Evolutionary conservation across 202 grass and related monocot species (phyloP), one percentile per base, ranked within the genome.

Genomic region (Musa balbisiana): DNA sequence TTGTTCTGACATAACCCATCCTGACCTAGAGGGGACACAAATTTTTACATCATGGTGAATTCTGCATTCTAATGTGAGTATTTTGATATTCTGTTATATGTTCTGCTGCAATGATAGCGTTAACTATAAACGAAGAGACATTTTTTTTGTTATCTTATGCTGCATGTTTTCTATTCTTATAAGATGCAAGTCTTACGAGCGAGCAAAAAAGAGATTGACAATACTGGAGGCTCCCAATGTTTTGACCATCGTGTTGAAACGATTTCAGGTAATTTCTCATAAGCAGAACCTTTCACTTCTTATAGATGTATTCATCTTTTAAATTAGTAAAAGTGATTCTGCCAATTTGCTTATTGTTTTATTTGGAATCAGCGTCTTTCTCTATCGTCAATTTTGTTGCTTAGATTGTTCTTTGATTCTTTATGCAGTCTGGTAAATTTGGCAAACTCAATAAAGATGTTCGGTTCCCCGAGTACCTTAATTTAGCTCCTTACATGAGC

Each of bases 181-280:
- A 84, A 98, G 94, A 81, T 98, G 94, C 69, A 93, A 89, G 15
- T 93, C 90, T 5, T 93, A 93, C 79, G 86, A 93, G 60, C 88
- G 87, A 79, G 94, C 90, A 58, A 89, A 73, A 85, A 98, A 98
- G 87, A 91, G 85, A 87, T 81, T 98, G 85, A 87, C 83, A 50
- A 98, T 98, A 87, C 85, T 79, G 71, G 94, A 98, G 76, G 94
- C 91, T 69, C 94, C 94, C 11, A 98, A 98, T 83, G 72, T 98
- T 56, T 83, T 98, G 74, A 98, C 91, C 51, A 98, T 98, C 67
- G 85, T 91, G 49, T 76, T 98, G 72, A 98, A 93, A 88, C 80
- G 94, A 87, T 98, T 89, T 71, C 86, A 98, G 94, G 94, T 93
- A 86, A 25, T 70, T 51, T 2, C 10, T 51, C 67, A 70, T 70